Evolutionary conservation across 768 basidiomycete genomes (phyloP).

Genomic region (Rhodosporidiobolus sp.): DNA sequence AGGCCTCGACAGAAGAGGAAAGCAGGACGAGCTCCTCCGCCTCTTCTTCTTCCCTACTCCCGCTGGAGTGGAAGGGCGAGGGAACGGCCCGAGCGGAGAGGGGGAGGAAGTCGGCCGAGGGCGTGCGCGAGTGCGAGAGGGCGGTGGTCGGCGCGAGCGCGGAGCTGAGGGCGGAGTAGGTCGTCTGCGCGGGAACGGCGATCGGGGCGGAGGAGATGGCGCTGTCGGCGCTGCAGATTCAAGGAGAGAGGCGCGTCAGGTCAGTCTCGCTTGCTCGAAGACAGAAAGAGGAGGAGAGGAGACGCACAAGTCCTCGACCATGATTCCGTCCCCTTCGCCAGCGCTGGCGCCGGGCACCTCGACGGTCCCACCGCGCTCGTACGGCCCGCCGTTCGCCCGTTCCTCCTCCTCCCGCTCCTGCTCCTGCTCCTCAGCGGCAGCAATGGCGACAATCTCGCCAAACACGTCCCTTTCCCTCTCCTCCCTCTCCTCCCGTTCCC

Average conservation of each 20-base stretch:
- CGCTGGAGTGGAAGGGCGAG: too few relatives aligned
- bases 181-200: too few relatives aligned
- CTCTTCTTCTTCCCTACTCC: neutral
- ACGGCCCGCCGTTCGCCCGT: neutral
- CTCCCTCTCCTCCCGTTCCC: neutral
- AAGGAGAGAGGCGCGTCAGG: neutral
- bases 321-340: neutral
- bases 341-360: neutral
- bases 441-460: neutral
- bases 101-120: neutral
- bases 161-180: slow-evolving; percentile 1
- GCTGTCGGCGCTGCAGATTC: neutral
- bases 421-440: too few relatives aligned
- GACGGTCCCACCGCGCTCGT: neutral
- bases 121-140: neutral
- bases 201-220: neutral
- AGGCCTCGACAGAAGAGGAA: neutral
- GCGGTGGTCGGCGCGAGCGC: neutral
- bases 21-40: neutral
- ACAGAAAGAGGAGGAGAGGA: neutral
- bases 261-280: too few relatives aligned
- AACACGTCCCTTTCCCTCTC: neutral
- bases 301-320: slow-evolving; percentile 1
- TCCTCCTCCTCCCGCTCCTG: neutral
- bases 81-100: too few relatives aligned